phyloP scores from a whole-genome alignment of 306 rosid species.

The Abrus precatorius region DNA sequence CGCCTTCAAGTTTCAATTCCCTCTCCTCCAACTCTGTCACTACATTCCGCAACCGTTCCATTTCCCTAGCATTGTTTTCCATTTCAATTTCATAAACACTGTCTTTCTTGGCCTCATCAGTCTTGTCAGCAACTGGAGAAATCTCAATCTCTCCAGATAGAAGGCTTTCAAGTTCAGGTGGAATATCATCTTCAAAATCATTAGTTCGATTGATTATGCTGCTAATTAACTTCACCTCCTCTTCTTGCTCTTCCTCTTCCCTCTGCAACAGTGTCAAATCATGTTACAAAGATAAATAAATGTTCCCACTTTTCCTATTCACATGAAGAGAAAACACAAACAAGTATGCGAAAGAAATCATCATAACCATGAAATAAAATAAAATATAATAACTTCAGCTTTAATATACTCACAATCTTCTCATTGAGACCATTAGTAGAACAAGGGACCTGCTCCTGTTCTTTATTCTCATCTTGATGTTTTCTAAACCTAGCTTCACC shows the following conservation, averaged over 20 bases:
- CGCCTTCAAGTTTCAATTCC: slow-evolving; percentile 81
- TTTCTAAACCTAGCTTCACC: slow-evolving; percentile 54
- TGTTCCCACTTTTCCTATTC: slow-evolving; percentile 9
- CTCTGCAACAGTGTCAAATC: slow-evolving; percentile 57
- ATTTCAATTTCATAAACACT: slow-evolving; percentile 70
- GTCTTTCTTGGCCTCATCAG: slow-evolving; percentile 52
- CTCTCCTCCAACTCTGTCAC: slow-evolving; percentile 90
- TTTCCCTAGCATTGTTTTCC: slow-evolving; percentile 73
- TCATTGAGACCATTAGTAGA: slow-evolving; percentile 58
- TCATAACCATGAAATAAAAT: slow-evolving; percentile 3
- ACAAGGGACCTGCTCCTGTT: slow-evolving; percentile 59
- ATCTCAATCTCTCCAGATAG: slow-evolving; percentile 75
- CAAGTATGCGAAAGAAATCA: slow-evolving; percentile 14
- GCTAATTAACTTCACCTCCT: slow-evolving; percentile 71
- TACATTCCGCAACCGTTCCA: slow-evolving; percentile 62
- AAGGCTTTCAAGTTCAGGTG: slow-evolving; percentile 70
- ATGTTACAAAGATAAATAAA: slow-evolving; percentile 31
- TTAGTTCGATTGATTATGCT: slow-evolving; percentile 66
- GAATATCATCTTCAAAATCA: slow-evolving; percentile 66
- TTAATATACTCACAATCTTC: slow-evolving; percentile 61
- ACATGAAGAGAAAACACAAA: background rate
- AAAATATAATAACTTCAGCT: slow-evolving; percentile 6
- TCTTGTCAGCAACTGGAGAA: slow-evolving; percentile 53
- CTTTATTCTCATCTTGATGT: slow-evolving; percentile 50
- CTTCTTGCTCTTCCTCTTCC: slow-evolving; percentile 71